phyloP scores from a whole-genome alignment of 78 protist genomes.

The Dictyostelium discoideum region dicty_2.7 NC_007091.3:3486501-3487000 shows the following conservation, averaged over 20 bases:
- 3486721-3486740: background rate
- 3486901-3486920: constrained; percentile 96
- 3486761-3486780: too few species aligned
- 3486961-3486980: constrained; percentile 98
- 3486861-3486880: constrained; percentile 99
- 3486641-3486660: background rate
- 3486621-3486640: too few species aligned
- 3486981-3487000: constrained; percentile 98
- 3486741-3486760: too few species aligned
- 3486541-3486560: background rate
- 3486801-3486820: too few species aligned
- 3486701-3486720: background rate
- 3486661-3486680: background rate
- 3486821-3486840: background rate
- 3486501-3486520: background rate
- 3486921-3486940: constrained; percentile 99
- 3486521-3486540: background rate
- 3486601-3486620: background rate
- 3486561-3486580: background rate
- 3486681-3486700: background rate
- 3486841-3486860: constrained; percentile 89
- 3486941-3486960: constrained; percentile 99
- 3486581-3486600: background rate
- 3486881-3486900: constrained; percentile 99
- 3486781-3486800: too few species aligned